Base-by-base conservation (phyloP, 2,329 filamentous ascomycete genomes). In the Diplodia intermedia region DNA sequence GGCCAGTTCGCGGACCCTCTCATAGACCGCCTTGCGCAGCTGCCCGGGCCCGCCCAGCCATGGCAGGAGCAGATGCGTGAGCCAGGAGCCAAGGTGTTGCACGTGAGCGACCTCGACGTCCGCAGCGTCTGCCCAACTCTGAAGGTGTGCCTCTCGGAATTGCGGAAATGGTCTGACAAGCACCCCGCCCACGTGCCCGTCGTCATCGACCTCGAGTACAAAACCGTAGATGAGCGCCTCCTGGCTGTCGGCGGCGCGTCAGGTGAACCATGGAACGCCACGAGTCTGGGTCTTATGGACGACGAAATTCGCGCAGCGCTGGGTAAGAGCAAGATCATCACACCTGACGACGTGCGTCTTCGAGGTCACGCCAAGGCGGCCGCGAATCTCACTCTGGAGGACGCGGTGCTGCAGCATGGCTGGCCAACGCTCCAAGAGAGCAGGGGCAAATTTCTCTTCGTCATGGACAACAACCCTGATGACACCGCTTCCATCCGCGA, bases 161-260 rank as follows among this genome's bases (percentile, higher is more conserved):
- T 85, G 55, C 82, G 80, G 72, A 69, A 57, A 8, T 85, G 83
- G 83, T 80, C 81, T 8, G 77, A 82, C 6, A 74, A 73, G 0
- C 77, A 85, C 69, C 80, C 77, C 0, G 70, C 73, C 20, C 82
- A 84, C 67, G 77, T 85, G 2, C 84, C 84, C 2, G 79, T 85
- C 69, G 76, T 81, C 15, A 79, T 85, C 71, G 82, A 85, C 74
- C 77, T 85, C 4, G 83, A 86, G 70, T 81, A 85, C 69, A 85
- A 85, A 73, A 79, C 77, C 20, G 78, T 80, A 20, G 78, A 76
- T 1, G 71, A 75, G 11, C 75, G 47, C 1, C 54, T 76, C 1
- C 78, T 77, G 18, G 78, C 78, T 33, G 73, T 79, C 5, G 80
- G 80, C 40, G 78, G 79, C 14, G 77, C 80, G 5, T 74, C 78